Percentiles rank a stretch among this genome's conserved stretches.
These are phyloP conservation scores for Fallopia convolvulus DNA, from an alignment of 148 eudicot genomes.

Conservation along the genomic window DNA sequence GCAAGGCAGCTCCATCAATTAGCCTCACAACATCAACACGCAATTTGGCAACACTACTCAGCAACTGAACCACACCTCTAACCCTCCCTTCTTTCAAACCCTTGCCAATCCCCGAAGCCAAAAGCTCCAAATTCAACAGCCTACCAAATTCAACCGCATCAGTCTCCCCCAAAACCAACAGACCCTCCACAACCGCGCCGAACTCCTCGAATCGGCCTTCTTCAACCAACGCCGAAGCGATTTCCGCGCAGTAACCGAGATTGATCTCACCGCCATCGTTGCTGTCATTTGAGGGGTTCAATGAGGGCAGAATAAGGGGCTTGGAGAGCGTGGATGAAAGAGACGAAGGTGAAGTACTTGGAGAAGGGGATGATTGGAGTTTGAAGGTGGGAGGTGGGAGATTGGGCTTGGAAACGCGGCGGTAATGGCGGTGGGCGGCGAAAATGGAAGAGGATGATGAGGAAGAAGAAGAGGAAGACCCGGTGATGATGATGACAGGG, in stretches of 20 bases:
- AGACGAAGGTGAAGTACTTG: constrained; percentile 21
- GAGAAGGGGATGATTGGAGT: constrained; percentile 23
- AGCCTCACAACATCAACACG: constrained; percentile 43
- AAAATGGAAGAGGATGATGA: constrained; percentile 23
- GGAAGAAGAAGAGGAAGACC: constrained; percentile 23
- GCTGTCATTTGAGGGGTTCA: constrained; percentile 13
- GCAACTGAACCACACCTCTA: constrained; percentile 25
- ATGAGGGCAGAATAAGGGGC: constrained; percentile 21
- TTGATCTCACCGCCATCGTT: not conserved
- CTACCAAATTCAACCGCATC: constrained; percentile 21
- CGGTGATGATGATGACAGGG: constrained; percentile 27
- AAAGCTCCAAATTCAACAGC: constrained; percentile 30
- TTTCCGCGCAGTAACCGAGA: constrained; percentile 35
- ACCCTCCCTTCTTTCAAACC: constrained; percentile 34
- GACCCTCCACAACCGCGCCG: constrained; percentile 35
- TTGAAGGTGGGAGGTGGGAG: constrained; percentile 25
- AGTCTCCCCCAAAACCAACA: constrained; percentile 23
- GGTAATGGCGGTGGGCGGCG: constrained; percentile 22
- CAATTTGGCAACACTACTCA: constrained; percentile 34
- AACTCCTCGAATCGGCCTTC: constrained; percentile 53
- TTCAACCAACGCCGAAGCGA: constrained; percentile 50
- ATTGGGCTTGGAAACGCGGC: constrained; percentile 20
- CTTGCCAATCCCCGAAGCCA: constrained; percentile 34
- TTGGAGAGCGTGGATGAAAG: constrained; percentile 7
- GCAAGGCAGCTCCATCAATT: constrained; percentile 39